Evolutionary conservation across 139 green algal genomes (phyloP).

Genomic region (Coelastrella sp.): DNA sequence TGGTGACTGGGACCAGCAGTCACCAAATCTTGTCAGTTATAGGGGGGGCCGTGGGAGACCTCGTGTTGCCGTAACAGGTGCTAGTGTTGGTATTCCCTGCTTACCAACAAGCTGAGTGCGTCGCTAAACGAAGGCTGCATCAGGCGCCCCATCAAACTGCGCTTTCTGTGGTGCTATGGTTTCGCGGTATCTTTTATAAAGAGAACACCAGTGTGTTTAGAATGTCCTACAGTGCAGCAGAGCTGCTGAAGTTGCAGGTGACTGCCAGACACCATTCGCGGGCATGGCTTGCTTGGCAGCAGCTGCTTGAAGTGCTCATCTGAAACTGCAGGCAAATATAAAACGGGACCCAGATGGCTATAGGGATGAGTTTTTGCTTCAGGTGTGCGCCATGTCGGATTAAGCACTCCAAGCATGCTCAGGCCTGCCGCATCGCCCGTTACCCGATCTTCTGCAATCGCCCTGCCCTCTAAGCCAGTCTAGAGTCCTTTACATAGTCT

Average conservation of each 20-base stretch:
- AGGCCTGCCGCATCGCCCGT: neutral
- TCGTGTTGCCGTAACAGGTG: too few relatives aligned
- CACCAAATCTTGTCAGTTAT: too few relatives aligned
- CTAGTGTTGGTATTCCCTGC: too few relatives aligned
- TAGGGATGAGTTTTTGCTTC: constrained; percentile 77
- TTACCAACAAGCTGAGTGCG: too few relatives aligned
- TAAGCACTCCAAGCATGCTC: neutral
- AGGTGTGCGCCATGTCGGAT: neutral
- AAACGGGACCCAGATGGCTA: constrained; percentile 96
- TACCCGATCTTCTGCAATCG: too few relatives aligned
- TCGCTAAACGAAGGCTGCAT: too few relatives aligned
- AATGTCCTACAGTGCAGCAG: constrained; percentile 39
- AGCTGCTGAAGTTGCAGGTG: constrained; percentile 43
- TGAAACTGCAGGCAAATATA: constrained; percentile 79
- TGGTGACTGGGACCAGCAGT: too few relatives aligned
- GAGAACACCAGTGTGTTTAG: neutral
- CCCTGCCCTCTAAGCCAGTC: too few relatives aligned
- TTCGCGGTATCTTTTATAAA: too few relatives aligned
- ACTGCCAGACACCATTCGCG: neutral
- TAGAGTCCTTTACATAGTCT: too few relatives aligned
- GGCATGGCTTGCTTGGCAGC: neutral
- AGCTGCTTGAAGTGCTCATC: neutral
- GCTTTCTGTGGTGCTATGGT: too few relatives aligned
- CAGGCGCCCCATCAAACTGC: constrained; percentile 21
- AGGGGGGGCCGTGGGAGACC: too few relatives aligned